Evolutionary conservation across 176 grass and related monocot species (phyloP).

Genomic region (Aegilops bicornis): DNA sequence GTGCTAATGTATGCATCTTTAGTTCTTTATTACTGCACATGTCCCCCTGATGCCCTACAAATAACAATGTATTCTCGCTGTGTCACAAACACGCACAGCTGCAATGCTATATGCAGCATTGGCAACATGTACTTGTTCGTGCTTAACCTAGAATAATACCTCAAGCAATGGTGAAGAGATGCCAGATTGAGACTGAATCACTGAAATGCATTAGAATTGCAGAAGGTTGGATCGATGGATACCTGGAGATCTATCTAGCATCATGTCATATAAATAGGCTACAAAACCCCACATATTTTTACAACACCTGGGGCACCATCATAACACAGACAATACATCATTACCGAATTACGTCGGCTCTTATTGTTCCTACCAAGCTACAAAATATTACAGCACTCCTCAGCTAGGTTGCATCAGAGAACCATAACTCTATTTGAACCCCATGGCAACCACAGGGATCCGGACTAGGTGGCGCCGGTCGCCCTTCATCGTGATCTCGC

Average conservation of each 20-base stretch:
- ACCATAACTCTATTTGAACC: constrained; percentile 54
- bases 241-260: neutral
- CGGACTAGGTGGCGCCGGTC: constrained; percentile 77
- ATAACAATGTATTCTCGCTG: neutral
- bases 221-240: neutral
- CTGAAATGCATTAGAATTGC: no score
- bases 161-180: neutral
- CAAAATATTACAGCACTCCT: constrained; percentile 57
- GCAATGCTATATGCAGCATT: no score
- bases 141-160: neutral
- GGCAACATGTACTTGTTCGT: no score
- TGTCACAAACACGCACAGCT: no score
- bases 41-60: no score
- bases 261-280: neutral
- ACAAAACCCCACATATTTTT: constrained; percentile 1
- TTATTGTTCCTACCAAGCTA: constrained; percentile 53
- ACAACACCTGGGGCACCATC: neutral
- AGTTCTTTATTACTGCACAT: no score
- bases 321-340: constrained; percentile 12
- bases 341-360: neutral
- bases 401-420: neutral
- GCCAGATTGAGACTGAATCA: neutral
- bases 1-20: neutral
- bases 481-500: constrained; percentile 88
- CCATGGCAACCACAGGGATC: constrained; percentile 86